Percentiles rank a stretch among this genome's conserved stretches.
Evolutionary conservation across 1,284 basidiomycete genomes (phyloP).

Genomic region (Papiliotrema laurentii): DNA sequence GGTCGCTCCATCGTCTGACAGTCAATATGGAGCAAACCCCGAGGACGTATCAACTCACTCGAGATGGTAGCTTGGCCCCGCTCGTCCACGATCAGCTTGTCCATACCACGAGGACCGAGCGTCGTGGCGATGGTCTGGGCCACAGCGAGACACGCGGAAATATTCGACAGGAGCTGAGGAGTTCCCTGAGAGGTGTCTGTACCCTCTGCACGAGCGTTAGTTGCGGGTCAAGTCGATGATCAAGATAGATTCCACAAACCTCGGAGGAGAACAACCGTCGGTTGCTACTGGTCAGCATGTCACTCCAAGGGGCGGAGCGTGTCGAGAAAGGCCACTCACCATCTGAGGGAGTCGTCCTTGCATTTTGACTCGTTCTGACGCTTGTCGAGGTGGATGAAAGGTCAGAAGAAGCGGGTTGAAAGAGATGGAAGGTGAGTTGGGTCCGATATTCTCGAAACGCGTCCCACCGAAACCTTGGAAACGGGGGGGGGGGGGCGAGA

Average conservation of each 20-base stretch:
- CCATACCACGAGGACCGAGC: constrained; percentile 97
- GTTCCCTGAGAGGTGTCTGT: constrained; percentile 96
- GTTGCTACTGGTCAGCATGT: constrained; percentile 61
- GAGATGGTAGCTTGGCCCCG: constrained; percentile 96
- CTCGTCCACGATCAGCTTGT: constrained; percentile 86
- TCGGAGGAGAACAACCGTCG: constrained; percentile 84
- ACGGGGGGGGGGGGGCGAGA: no score
- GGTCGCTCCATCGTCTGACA: constrained; percentile 82
- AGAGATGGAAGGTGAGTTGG: background rate
- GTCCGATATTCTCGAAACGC: background rate
- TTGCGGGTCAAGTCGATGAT: background rate
- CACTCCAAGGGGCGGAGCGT: background rate
- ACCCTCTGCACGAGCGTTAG: constrained; percentile 58
- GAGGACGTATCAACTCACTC: constrained; percentile 44
- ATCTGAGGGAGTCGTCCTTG: constrained; percentile 46
- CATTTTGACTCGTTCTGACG: constrained; percentile 20
- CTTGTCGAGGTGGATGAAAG: background rate
- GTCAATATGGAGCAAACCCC: constrained; percentile 5
- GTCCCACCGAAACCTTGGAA: no score
- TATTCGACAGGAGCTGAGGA: constrained; percentile 90
- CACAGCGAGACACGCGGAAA: constrained; percentile 88
- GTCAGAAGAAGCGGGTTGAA: constrained; percentile 3
- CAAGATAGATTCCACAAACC: constrained; percentile 25
- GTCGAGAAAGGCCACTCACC: constrained; percentile 18
- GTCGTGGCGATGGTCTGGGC: constrained; percentile 86